These are phyloP conservation scores for Brasilioporus rufonigricans DNA, from an alignment of 768 basidiomycete genomes.

Conservation along the genomic window DNA sequence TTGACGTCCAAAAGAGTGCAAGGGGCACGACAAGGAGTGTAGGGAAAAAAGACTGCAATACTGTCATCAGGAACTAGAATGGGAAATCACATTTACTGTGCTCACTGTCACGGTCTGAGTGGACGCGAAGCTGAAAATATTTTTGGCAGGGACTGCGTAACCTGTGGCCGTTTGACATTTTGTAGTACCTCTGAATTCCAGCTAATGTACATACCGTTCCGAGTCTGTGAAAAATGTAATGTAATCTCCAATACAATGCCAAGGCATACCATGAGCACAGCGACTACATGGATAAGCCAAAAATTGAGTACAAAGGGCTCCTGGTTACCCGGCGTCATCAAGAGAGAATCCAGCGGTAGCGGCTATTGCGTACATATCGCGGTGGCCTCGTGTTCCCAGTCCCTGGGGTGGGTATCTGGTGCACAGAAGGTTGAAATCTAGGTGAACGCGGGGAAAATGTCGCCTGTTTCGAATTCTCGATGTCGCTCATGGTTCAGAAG, in stretches of 20 bases:
- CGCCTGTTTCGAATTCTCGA: not conserved
- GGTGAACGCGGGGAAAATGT: slow-evolving; percentile 23
- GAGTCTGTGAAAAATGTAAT: slow-evolving; percentile 16
- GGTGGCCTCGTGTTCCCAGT: slow-evolving; percentile 32
- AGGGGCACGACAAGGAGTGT: slow-evolving; percentile 49
- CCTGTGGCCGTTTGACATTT: slow-evolving; percentile 37
- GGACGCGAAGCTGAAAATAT: slow-evolving; percentile 49
- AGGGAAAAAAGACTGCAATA: slow-evolving; percentile 56
- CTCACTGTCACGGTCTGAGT: slow-evolving; percentile 44
- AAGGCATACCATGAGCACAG: slow-evolving; percentile 40
- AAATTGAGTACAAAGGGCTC: slow-evolving; percentile 34
- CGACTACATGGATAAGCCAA: slow-evolving; percentile 39
- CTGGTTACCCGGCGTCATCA: slow-evolving; percentile 9
- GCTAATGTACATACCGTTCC: slow-evolving; percentile 11
- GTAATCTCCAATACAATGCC: slow-evolving; percentile 15
- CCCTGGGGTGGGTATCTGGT: slow-evolving; percentile 49
- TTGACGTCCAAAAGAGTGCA: slow-evolving; percentile 46
- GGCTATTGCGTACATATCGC: slow-evolving; percentile 39
- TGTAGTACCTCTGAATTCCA: not conserved
- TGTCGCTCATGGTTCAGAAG: slow-evolving; percentile 7
- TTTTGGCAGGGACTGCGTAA: slow-evolving; percentile 48
- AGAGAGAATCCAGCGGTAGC: not conserved
- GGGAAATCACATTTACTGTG: slow-evolving; percentile 1
- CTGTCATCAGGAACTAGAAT: not conserved
- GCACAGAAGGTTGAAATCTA: slow-evolving; percentile 43